Percentiles rank a stretch among this genome's conserved stretches.
These are phyloP conservation scores for Pythium guiyangense DNA, from an alignment of 352 stramenopile species.

Conservation along the genomic window DNA sequence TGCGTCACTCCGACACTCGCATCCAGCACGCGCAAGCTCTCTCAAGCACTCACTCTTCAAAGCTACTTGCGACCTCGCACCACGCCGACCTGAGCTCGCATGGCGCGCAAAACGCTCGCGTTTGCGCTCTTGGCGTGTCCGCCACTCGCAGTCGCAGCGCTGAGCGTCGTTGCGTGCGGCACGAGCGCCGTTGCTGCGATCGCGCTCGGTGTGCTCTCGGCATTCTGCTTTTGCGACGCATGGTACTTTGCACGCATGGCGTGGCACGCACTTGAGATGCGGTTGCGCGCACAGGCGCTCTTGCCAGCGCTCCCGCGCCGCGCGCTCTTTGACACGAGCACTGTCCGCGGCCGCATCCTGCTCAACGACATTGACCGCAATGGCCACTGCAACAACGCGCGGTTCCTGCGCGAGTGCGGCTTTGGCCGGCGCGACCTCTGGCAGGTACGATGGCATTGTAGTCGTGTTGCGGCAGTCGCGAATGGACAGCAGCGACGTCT, in stretches of 20 bases:
- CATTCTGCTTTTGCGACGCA: constrained; percentile 65
- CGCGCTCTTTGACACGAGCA: constrained; percentile 49
- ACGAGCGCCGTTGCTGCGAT: constrained; percentile 21
- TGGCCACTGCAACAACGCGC: constrained; percentile 82
- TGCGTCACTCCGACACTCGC: too few species aligned
- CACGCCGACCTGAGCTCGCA: background rate
- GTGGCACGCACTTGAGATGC: constrained; percentile 18
- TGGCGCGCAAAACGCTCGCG: constrained; percentile 39
- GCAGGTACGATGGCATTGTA: constrained; percentile 35
- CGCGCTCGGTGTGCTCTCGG: constrained; percentile 32
- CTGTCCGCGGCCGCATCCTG: constrained; percentile 37
- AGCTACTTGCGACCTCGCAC: too few species aligned
- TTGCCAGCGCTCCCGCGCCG: constrained; percentile 18
- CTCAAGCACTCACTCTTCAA: too few species aligned
- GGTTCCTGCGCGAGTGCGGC: constrained; percentile 81
- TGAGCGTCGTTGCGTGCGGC: constrained; percentile 22
- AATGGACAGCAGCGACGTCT: background rate
- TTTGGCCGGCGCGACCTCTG: constrained; percentile 76
- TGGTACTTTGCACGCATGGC: constrained; percentile 80
- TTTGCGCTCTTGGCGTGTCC: constrained; percentile 44
- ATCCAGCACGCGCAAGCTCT: too few species aligned
- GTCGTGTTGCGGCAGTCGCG: background rate
- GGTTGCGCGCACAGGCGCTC: constrained; percentile 16
- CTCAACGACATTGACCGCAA: constrained; percentile 82
- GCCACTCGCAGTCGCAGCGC: constrained; percentile 26